Percentiles rank a stretch among this genome's conserved stretches.
phyloP scores from a whole-genome alignment of 176 grass and related monocot species.

The Melocanna baccifera region DNA sequence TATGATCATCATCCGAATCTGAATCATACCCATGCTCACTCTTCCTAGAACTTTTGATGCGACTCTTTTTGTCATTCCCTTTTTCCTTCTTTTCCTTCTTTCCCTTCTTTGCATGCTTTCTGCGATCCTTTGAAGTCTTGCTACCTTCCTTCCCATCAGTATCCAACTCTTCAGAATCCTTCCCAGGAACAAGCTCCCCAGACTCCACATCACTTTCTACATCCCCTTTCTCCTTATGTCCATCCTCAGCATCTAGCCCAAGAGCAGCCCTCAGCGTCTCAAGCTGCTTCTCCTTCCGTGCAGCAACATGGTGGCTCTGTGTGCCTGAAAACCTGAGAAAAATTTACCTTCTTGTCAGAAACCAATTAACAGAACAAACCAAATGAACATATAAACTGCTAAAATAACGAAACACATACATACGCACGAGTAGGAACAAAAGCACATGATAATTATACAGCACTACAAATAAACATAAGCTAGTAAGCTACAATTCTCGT shows the following conservation, averaged over 20 bases:
- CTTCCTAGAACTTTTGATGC: conserved; percentile 37
- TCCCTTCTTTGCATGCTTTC: conserved; percentile 27
- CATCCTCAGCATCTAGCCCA: conserved; percentile 47
- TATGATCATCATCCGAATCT: background rate
- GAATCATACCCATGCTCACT: conserved; percentile 34
- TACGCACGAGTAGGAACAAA: background rate
- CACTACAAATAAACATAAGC: background rate
- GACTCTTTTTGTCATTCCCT: conserved; percentile 4
- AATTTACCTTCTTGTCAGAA: conserved; percentile 9
- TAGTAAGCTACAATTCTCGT: background rate
- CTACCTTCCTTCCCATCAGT: conserved; percentile 32
- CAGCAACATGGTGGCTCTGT: conserved; percentile 85
- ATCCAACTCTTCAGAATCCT: conserved; percentile 37
- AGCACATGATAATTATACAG: background rate
- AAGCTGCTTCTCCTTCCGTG: conserved; percentile 83
- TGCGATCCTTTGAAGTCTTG: conserved; percentile 28
- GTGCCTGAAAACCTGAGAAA: conserved; percentile 64
- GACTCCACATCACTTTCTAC: conserved; percentile 83
- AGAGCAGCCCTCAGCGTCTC: conserved; percentile 76
- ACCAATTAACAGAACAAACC: background rate
- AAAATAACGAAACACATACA: background rate
- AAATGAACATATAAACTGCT: background rate
- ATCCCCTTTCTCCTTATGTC: conserved; percentile 39
- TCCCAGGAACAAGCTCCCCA: conserved; percentile 79
- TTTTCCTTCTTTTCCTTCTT: conserved; percentile 61